Percentiles rank a stretch among this genome's conserved stretches.
Conservation (phyloP, 2,329 filamentous ascomycete species). For the Scytalidium sp. region DNA sequence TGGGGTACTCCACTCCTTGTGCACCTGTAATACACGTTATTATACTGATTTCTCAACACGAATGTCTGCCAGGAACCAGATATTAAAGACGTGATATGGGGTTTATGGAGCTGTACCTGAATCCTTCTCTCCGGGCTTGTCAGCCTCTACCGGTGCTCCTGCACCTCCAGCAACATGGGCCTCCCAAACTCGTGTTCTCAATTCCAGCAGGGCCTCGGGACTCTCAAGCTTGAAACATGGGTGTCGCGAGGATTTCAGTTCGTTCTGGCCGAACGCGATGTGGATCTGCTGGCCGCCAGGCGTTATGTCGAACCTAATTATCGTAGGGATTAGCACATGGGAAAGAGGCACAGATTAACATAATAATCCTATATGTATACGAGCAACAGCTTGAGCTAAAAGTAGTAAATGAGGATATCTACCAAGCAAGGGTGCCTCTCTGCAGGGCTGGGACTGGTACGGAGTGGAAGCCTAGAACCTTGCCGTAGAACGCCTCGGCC, state of each 20-base stretch:
- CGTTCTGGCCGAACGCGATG: conserved; percentile 44
- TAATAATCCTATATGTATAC: background rate
- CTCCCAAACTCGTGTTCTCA: conserved; percentile 48
- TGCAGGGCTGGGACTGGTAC: conserved; percentile 51
- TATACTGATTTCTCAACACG: background rate
- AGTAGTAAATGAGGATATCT: conserved; percentile 10
- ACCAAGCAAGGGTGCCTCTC: conserved; percentile 52
- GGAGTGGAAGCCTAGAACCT: conserved; percentile 51
- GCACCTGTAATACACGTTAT: conserved; percentile 32
- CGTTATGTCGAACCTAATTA: conserved; percentile 57
- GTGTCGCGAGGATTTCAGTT: conserved; percentile 44
- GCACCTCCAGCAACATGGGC: conserved; percentile 46
- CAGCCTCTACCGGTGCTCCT: conserved; percentile 50
- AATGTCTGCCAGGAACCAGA: too few species aligned
- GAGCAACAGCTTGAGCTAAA: background rate
- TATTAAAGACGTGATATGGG: too few species aligned
- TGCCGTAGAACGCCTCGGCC: conserved; percentile 52
- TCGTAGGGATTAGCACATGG: conserved; percentile 2
- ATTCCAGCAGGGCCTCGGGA: conserved; percentile 40
- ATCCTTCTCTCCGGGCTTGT: conserved; percentile 48
- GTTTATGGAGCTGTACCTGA: conserved; percentile 28
- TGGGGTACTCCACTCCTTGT: conserved; percentile 56
- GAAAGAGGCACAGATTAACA: background rate
- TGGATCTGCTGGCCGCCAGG: conserved; percentile 53
- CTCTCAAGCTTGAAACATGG: conserved; percentile 55